Evolutionary conservation across 352 stramenopile genomes (phyloP), one percentile per base, ranked within the genome.

Genomic region (Thraustochytrium aureum): DNA sequence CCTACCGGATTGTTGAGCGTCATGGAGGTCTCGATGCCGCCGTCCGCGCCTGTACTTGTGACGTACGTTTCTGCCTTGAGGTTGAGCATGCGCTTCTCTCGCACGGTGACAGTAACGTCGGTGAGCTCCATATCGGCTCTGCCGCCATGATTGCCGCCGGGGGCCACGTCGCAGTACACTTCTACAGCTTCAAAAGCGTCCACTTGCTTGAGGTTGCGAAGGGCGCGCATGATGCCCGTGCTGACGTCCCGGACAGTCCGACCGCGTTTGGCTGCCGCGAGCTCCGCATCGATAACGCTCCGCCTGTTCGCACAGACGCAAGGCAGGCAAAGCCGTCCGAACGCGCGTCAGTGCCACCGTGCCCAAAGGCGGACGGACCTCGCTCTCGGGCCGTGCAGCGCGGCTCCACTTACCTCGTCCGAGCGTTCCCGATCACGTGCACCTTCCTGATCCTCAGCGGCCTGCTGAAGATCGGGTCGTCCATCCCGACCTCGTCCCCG

Each of bases 31-130:
- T 94, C 90, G 87, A 91, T 90, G 67, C 89, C 92, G 47, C 89
- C 90, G 59, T 94, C 89, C 2, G 90, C 93, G 2, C 87, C 92
- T 5, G 89, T 90, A n/a, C 89, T 89, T n/a, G 56, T 64, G 7
- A 79, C 59, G 69, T 79, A 79, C 0, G 69, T 79, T 37, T 79
- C 69, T 2, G 93, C 85, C 62, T 94, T 88, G 54, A 95, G 85
- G 65, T 90, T 92, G 6, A 90, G 86, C 89, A 91, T 94, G 83
- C 87, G 85, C 82, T 92, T 94, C 62, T 95, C 90, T 84, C 92
- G 88, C 32, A 95, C 89, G 14, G 88, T 92, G 84, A 95, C 94
- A 6, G 87, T 93, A 41, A 95, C 83, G 61, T 95, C 90, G 30
- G 89, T 92, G 52, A 73, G 52, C 41, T 79, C 69, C 6, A 52